Evolutionary conservation across 176 grass and related monocot genomes (phyloP).

Genomic region (Ananas comosus): DNA sequence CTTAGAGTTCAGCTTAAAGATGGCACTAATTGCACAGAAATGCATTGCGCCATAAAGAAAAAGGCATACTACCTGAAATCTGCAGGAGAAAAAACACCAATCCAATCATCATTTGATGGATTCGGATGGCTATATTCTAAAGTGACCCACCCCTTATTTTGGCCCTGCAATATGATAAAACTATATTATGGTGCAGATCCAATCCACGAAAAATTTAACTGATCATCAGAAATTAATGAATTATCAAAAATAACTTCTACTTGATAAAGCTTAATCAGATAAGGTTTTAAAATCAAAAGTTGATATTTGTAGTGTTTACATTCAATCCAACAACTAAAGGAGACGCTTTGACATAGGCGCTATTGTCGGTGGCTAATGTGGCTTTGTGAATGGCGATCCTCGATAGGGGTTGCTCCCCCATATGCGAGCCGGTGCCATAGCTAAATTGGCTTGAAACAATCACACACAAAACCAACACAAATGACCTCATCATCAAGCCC

Average conservation of each 20-base stretch:
- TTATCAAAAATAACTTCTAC: neutral
- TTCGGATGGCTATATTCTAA: conserved; percentile 42
- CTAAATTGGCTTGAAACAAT: neutral
- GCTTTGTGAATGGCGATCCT: conserved; percentile 61
- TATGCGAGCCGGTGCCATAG: neutral
- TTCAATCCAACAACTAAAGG: conserved; percentile 53
- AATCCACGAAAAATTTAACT: neutral
- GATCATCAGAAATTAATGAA: conserved; percentile 13
- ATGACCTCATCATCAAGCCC: neutral
- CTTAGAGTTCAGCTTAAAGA: neutral
- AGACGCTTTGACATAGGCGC: conserved; percentile 44
- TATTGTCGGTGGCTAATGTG: conserved; percentile 33
- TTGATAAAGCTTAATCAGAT: too few species aligned
- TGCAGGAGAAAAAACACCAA: conserved; percentile 89
- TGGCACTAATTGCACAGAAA: neutral
- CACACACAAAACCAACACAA: neutral
- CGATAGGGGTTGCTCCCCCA: conserved; percentile 62
- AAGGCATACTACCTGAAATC: conserved; percentile 60
- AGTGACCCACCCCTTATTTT: conserved; percentile 74
- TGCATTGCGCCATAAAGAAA: neutral
- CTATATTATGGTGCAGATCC: too few species aligned
- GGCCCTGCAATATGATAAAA: conserved; percentile 31
- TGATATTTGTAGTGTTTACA: conserved; percentile 23
- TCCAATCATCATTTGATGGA: conserved; percentile 74
- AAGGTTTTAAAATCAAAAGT: neutral